A percentile compares a stretch with the other conserved stretches of the same genome.
These are phyloP conservation scores for Nephelium lappaceum DNA, from an alignment of 345 rosid genomes.

Conservation along the genomic window DNA sequence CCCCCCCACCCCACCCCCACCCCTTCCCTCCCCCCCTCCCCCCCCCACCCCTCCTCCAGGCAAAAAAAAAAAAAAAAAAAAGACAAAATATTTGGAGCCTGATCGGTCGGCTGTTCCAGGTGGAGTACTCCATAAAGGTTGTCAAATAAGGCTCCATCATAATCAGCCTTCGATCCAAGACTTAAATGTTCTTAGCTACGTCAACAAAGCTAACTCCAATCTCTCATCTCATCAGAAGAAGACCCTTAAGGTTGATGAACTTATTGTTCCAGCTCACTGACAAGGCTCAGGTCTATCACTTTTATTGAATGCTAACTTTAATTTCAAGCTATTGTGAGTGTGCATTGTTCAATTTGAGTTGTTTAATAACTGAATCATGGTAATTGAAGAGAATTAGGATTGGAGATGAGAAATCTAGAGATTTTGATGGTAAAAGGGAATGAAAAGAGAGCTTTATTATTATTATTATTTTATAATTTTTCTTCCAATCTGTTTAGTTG, in stretches of 20 bases:
- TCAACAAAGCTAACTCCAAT: slow-evolving; percentile 90
- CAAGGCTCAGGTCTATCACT: slow-evolving; percentile 81
- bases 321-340: not conserved
- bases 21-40: no score
- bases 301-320: not conserved
- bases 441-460: no score
- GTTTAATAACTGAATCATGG: not conserved
- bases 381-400: not conserved
- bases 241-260: slow-evolving; percentile 95
- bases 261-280: slow-evolving; percentile 95
- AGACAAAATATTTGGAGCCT: slow-evolving; percentile 99
- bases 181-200: slow-evolving; percentile 91
- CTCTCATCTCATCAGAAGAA: slow-evolving; percentile 96
- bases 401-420: not conserved
- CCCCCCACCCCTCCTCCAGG: no score
- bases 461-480: no score
- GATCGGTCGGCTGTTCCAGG: slow-evolving; percentile 88
- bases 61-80: not conserved
- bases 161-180: slow-evolving; percentile 96
- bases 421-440: no score
- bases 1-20: no score
- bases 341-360: not conserved
- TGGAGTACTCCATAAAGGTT: slow-evolving; percentile 99
- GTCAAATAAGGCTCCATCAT: slow-evolving; percentile 99
- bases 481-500: no score